Percentiles rank a stretch among this genome's conserved stretches.
phyloP scores from a whole-genome alignment of 106 monocot species.

The Gastrodia elata region DNA sequence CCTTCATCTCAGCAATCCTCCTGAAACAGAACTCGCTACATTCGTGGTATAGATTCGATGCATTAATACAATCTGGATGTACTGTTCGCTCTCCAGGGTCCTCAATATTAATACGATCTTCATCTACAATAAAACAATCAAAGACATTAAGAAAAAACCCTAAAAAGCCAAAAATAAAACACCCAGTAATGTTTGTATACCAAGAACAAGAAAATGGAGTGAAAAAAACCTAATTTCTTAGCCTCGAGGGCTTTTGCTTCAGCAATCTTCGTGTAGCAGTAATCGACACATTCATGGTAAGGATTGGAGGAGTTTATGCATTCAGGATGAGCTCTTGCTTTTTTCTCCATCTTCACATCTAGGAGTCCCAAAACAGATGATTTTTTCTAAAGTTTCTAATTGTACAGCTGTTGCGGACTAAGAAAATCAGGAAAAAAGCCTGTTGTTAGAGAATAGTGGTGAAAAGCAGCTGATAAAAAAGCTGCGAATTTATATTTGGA shows the following conservation, averaged over 20 bases:
- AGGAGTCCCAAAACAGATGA: no score
- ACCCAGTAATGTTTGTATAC: not conserved
- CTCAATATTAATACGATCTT: conserved; percentile 7
- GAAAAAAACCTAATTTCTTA: conserved; percentile 7
- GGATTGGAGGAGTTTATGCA: conserved; percentile 23
- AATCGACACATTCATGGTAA: conserved; percentile 22
- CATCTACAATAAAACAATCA: conserved; percentile 15
- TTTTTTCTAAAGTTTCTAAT: no score
- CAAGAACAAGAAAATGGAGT: not conserved
- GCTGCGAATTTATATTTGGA: no score
- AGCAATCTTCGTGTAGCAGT: conserved; percentile 11
- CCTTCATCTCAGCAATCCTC: conserved; percentile 39
- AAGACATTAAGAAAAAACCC: not conserved
- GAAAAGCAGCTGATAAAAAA: no score
- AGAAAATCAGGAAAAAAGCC: no score
- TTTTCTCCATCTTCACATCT: conserved; percentile 12
- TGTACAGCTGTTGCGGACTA: no score
- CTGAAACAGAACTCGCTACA: conserved; percentile 49
- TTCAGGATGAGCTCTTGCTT: conserved; percentile 10
- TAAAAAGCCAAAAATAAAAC: conserved; percentile 1
- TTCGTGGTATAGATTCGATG: conserved; percentile 40
- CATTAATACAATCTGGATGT: conserved; percentile 40
- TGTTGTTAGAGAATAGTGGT: no score
- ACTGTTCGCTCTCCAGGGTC: conserved; percentile 20
- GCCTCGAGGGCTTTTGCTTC: conserved; percentile 4